Base-by-base conservation (phyloP, 1,284 basidiomycete species). In the Mycosarcoma mackinlayi region DNA sequence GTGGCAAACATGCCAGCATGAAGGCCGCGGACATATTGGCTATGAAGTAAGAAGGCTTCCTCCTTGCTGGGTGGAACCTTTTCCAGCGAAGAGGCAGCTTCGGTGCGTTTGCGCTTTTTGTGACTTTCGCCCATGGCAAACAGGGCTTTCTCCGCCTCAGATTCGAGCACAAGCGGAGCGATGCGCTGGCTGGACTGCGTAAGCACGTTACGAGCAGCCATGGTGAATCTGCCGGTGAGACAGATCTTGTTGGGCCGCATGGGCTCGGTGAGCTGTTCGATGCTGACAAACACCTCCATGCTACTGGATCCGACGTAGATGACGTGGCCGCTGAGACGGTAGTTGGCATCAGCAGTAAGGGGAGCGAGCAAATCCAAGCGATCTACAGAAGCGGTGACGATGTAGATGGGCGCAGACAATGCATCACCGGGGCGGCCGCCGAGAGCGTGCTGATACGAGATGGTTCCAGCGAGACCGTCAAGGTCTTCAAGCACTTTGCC, bases 321-420 rank as follows among this genome's bases (percentile, higher is more conserved):
- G 72, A 69, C 44, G 62, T 69, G 33, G 60, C 75, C 34, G 57
- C 73, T 47, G 49, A 80, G 46, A 57, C 70, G 65, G 50, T 78
- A 77, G 64, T 79, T 68, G 34, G 61, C 58, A 30, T 76, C 57
- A 9, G 72, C 64, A 7, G 47, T 51, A 16, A 77, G 49, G 10
- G 65, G 71, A 25, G 74, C 70, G 24, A 77, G 59, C 35, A 79
- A 51, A 49, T 79, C 76, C 7, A 82, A 50, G n/a, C 83, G 70
- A 56, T 84, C 83, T 1, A 84, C 83, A 0, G 82, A 79, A 21
- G 83, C 83, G 1, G 83, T 84, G 31, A 84, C 83, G 38, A 84
- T 77, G 73, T 83, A 83, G 47, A 84, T 66, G 14, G 75, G 73
- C 1, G 77, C 77, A 21, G 73, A 70, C n/a, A n/a, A n/a, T 13